These are phyloP conservation scores for Capsella bursapastoris DNA, from an alignment of 345 rosid genomes.

Conservation along the genomic window DNA sequence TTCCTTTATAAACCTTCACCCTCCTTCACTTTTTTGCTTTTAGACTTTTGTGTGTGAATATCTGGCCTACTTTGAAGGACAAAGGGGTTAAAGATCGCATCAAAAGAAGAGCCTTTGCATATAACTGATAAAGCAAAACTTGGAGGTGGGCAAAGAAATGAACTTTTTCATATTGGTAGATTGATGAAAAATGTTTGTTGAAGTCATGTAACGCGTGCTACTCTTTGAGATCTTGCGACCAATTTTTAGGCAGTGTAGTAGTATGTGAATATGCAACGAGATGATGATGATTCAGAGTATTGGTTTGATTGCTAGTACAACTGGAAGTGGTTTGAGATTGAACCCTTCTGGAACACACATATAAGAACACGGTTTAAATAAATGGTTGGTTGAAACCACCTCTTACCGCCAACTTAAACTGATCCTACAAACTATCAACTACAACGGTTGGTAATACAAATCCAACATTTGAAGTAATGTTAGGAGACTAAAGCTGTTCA, in stretches of 20 bases:
- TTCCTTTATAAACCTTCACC: background rate
- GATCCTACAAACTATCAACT: too few relatives aligned
- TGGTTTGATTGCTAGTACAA: background rate
- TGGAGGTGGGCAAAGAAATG: constrained; percentile 12
- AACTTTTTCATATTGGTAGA: constrained; percentile 13
- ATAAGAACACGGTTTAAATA: too few relatives aligned
- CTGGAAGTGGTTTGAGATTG: background rate
- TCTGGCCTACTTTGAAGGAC: background rate
- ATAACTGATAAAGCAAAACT: constrained; percentile 8
- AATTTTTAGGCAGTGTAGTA: background rate
- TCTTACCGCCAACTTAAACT: background rate
- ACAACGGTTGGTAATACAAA: too few relatives aligned
- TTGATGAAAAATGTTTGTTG: background rate
- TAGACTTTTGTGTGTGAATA: background rate
- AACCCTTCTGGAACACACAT: background rate
- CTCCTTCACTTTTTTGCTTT: background rate
- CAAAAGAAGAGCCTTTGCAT: constrained; percentile 13
- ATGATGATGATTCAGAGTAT: background rate
- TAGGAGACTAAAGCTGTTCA: background rate
- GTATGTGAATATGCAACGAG: background rate
- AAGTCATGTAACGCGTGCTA: background rate
- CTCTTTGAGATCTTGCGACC: background rate
- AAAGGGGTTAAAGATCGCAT: background rate
- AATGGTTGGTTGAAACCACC: background rate
- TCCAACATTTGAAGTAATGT: background rate